Evolutionary conservation across 2,329 filamentous ascomycete species (phyloP), one percentile per base, ranked within the genome.

Genomic region (Talaromyces sp.): DNA sequence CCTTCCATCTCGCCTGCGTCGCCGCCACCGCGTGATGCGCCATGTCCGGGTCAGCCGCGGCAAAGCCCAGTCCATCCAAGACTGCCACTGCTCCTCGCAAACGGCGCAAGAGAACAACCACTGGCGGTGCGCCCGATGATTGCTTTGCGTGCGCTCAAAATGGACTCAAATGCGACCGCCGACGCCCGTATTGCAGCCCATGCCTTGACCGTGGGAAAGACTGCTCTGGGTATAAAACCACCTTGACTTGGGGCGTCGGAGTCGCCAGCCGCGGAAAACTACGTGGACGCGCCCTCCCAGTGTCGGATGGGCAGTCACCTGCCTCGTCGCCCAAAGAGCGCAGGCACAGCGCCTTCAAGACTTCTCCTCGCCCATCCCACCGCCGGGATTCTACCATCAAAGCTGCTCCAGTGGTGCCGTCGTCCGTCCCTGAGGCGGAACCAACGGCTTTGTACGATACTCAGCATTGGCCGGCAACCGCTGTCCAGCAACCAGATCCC

Each of bases 201-300:
- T 99, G 93, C 75, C 84, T 98, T 64, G 91, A 96, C 68, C 84
- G 91, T 65, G 93, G 92, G 65, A 92, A 91, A 73, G 92, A 96
- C 72, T 98, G 93, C 79, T 92, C 91, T 29, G 93, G 93, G 62
- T 98, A 98, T 82, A 96, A 96, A 79, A 98, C 93, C 17, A 93
- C 93, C 68, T 82, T 98, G 76, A 98, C 93, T 53, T 98, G 93
- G 93, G 92, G 92, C 49, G 91, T 97, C 54, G 93, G 93, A 56
- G 93, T 98, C 62, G 93, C 93, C 60, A 97, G 93, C 77, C 88
- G 93, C 70, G 93, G 93, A 72, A 98, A 98, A 81, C 86, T 98
- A 64, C 86, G 93, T 64, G 93, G 93, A 43, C 82, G 97, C 67
- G 93, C 93, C 60, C 80, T 96, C 61, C 86, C 86, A 10, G 77